Percentiles rank a stretch among this genome's conserved stretches.
Conservation (phyloP, 2,329 filamentous ascomycete genomes). For the Fusarium pilosicola region DNA sequence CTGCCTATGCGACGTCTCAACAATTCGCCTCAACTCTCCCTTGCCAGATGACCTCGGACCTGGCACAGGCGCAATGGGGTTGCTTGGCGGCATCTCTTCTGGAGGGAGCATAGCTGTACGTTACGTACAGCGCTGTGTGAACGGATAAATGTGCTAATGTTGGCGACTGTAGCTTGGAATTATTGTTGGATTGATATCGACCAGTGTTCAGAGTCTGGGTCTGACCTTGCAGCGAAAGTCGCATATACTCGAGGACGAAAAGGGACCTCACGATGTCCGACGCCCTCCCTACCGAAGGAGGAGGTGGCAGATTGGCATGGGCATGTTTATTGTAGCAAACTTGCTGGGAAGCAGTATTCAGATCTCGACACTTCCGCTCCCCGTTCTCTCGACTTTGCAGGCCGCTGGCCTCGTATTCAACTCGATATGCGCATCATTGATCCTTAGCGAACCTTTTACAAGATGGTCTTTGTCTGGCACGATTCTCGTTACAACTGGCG, state of each 20-base stretch:
- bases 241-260: constrained; percentile 97
- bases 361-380: constrained; percentile 93
- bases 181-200: constrained; percentile 90
- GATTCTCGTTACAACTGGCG: constrained; percentile 84
- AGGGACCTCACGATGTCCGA: constrained; percentile 78
- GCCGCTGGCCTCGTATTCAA: constrained; percentile 98
- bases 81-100: constrained; percentile 79
- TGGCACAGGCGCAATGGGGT: constrained; percentile 68
- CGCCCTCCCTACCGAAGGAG: constrained; percentile 89
- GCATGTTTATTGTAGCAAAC: constrained; percentile 95
- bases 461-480: constrained; percentile 93
- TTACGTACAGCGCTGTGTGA: constrained; percentile 23
- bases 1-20: constrained; percentile 42
- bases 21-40: constrained; percentile 34
- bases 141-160: constrained; percentile 32
- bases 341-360: constrained; percentile 95
- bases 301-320: constrained; percentile 97
- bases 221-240: constrained; percentile 97
- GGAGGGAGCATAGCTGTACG: constrained; percentile 80
- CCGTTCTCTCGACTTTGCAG: constrained; percentile 93
- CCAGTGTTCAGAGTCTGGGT: constrained; percentile 92
- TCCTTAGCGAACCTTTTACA: constrained; percentile 94
- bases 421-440: constrained; percentile 93
- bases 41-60: constrained; percentile 60
- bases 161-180: constrained; percentile 77